A percentile compares a stretch with the other conserved stretches of the same genome.
Conservation (phyloP, 164 flowering plant species). For the Pachysandra terminalis region DNA sequence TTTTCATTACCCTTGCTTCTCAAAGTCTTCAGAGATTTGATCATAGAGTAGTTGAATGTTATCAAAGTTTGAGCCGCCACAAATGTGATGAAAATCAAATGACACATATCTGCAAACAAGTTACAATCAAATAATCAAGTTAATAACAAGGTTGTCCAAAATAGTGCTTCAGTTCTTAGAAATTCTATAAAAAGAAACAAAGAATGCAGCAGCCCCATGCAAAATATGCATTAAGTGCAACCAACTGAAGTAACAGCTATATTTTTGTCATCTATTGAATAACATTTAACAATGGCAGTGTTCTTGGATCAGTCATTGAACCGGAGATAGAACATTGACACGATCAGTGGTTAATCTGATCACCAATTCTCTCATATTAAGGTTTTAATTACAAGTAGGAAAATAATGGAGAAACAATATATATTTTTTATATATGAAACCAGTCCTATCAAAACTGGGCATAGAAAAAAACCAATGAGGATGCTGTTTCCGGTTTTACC, state of each 20-base stretch:
- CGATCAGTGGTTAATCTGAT: no score
- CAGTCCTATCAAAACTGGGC: no score
- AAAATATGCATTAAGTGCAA: background rate
- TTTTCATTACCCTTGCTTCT: constrained; percentile 73
- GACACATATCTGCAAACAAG: constrained; percentile 64
- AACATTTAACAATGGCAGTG: background rate
- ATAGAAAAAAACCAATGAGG: no score
- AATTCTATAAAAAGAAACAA: background rate
- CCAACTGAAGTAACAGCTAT: background rate
- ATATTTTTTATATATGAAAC: no score
- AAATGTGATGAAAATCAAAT: constrained; percentile 85
- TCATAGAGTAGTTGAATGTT: constrained; percentile 65
- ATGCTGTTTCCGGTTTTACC: no score
- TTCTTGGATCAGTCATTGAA: no score
- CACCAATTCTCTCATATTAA: no score
- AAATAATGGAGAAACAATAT: no score
- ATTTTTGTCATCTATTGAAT: background rate
- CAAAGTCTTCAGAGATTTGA: constrained; percentile 62
- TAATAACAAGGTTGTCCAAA: background rate
- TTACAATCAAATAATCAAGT: constrained; percentile 2
- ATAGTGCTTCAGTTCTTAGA: constrained; percentile 1
- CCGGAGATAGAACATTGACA: no score
- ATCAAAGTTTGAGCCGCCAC: constrained; percentile 69
- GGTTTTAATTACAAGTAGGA: no score
- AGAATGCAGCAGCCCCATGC: background rate